Base-by-base conservation (phyloP, 768 basidiomycete species). In the Lactarius sanguifluus region DNA sequence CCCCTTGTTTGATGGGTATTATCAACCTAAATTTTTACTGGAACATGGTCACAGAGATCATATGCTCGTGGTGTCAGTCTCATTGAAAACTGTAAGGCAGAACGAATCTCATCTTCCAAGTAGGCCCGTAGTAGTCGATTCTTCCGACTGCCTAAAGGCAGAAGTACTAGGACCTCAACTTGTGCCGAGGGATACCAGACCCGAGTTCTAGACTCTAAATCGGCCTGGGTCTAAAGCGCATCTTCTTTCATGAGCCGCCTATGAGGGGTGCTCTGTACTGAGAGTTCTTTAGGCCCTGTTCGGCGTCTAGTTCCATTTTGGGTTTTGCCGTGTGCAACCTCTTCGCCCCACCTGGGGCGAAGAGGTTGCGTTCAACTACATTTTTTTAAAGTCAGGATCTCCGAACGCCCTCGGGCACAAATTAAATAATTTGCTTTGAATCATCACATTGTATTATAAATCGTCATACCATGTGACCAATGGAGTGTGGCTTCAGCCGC, bases 171-270 rank as follows among this genome's bases (percentile, higher is more conserved):
- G 20, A 67, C 61, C 16, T 67, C 57, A 1, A 78, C 13, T 9
- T 6, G 34, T 0, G 61, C 30, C n/a, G 28, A 61, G 57, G 5
- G 32, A 32, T 6, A 32, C 32, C 32, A 8, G 25, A 41, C 28
- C 10, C 16, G 25, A 2, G 32, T 57, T 10, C 54, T 3, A 57
- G 38, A 52, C 10, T 25, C 1, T 52, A 30, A 25, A 16, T 45
- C 2, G 34, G 34, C 34, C 34, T 10, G 34, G 34, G 34, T 10
- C 2, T 3, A 36, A 45, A 23, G 20, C n/a, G 25, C 3, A 0
- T 20, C n/a, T 16, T 30, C 13, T 36, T 86, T 72, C n/a, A 75
- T 71, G 15, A 85, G 68, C 56, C 79, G 2, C 50, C 47, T 50
- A 50, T n/a, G 5, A 25, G 12, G 12, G 12, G 23, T 13, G 12